Conservation (phyloP, 2,329 filamentous ascomycete species). For the Exophiala sp. region DNA sequence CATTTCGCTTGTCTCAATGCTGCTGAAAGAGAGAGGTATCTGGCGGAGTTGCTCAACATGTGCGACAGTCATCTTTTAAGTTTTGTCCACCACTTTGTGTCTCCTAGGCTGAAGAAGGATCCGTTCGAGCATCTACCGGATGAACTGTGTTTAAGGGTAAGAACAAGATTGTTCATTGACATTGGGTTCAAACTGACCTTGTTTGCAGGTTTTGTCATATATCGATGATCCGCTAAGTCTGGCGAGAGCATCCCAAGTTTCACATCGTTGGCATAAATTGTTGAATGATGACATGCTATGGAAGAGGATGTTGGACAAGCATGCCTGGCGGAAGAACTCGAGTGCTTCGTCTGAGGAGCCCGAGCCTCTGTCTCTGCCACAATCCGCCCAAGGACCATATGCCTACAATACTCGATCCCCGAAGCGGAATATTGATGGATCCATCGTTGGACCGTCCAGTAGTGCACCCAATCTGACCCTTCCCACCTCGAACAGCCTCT, state of each 20-base stretch:
- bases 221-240: conserved; percentile 95
- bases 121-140: conserved; percentile 89
- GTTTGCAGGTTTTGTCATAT: conserved; percentile 79
- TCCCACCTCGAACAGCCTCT: conserved; percentile 13
- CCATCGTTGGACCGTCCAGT: conserved; percentile 39
- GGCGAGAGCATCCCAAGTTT: conserved; percentile 93
- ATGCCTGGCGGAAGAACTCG: conserved; percentile 70
- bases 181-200: background rate
- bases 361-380: conserved; percentile 38
- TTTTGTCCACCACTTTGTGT: conserved; percentile 95
- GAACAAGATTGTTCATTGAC: conserved; percentile 29
- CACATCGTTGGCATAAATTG: conserved; percentile 85
- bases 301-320: conserved; percentile 95
- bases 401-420: conserved; percentile 14
- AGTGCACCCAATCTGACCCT: conserved; percentile 47
- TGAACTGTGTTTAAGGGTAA: conserved; percentile 83
- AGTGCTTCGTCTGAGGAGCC: conserved; percentile 39
- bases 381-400: conserved; percentile 51
- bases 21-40: conserved; percentile 71
- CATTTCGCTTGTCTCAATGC: conserved; percentile 76
- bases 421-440: conserved; percentile 26
- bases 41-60: conserved; percentile 85
- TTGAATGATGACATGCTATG: conserved; percentile 96
- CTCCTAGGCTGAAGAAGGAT: conserved; percentile 90
- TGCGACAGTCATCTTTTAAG: conserved; percentile 94